Percentiles rank a stretch among this genome's conserved stretches.
Conservation (phyloP, 2,329 filamentous ascomycete species). For the Cercospora citrullina region DNA sequence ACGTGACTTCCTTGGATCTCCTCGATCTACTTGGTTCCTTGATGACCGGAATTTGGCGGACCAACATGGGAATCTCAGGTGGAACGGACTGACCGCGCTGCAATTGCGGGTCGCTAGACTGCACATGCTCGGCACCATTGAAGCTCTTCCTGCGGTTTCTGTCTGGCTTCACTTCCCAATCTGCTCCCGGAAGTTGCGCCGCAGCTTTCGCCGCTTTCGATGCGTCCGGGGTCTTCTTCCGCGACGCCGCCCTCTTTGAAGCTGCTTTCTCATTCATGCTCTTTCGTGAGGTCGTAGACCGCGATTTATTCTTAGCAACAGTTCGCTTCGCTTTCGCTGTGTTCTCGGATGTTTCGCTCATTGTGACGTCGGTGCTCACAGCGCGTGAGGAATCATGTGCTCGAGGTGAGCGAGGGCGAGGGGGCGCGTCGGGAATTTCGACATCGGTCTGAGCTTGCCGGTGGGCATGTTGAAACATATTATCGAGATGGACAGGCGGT, state of each 20-base stretch:
- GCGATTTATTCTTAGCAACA: conserved; percentile 50
- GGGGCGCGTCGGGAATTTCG: conserved; percentile 23
- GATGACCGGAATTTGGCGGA: conserved; percentile 20
- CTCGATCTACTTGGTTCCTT: conserved; percentile 34
- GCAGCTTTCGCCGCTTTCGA: conserved; percentile 36
- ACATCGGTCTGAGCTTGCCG: conserved; percentile 8
- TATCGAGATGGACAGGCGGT: neutral
- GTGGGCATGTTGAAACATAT: too few species aligned
- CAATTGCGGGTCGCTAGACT: neutral
- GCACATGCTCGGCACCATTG: conserved; percentile 3
- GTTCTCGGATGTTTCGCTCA: conserved; percentile 29
- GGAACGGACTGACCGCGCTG: conserved; percentile 34
- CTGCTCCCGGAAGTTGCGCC: conserved; percentile 2
- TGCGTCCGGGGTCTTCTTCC: conserved; percentile 39
- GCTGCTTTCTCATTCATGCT: conserved; percentile 40
- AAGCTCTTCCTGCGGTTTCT: conserved; percentile 33
- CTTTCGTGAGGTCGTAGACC: conserved; percentile 42
- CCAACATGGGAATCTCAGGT: conserved; percentile 32
- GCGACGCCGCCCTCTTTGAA: conserved; percentile 30
- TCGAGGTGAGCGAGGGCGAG: conserved; percentile 45
- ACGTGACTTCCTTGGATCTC: conserved; percentile 26
- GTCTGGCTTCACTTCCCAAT: conserved; percentile 17
- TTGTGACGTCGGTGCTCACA: conserved; percentile 30
- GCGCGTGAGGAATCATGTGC: conserved; percentile 36
- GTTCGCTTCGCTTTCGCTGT: conserved; percentile 37